A percentile compares a stretch with the other conserved stretches of the same genome.
Evolutionary conservation across 2,329 filamentous ascomycete species (phyloP).

Genomic region (Phoma sp.): DNA sequence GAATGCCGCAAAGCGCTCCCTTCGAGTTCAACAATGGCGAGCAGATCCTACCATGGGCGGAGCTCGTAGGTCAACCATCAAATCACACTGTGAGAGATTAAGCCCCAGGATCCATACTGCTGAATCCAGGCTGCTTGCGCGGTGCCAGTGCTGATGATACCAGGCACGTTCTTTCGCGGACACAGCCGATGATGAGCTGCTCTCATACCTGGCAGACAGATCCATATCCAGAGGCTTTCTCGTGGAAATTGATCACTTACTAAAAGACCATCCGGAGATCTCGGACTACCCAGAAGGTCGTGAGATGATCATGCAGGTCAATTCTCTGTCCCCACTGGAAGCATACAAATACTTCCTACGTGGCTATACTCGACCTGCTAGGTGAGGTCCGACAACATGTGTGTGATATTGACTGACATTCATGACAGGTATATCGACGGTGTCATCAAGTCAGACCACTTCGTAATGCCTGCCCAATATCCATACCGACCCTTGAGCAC

Average conservation of each 20-base stretch:
- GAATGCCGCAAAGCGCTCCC: not conserved
- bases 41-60: slow-evolving; percentile 21
- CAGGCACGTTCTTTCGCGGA: slow-evolving; percentile 22
- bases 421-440: slow-evolving; percentile 24
- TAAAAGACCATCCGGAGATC: slow-evolving; percentile 29
- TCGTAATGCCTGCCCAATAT: slow-evolving; percentile 20
- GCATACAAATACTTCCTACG: slow-evolving; percentile 35
- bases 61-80: not conserved
- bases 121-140: too few relatives aligned
- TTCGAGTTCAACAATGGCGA: slow-evolving; percentile 27
- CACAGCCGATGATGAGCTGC: slow-evolving; percentile 23
- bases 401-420: not conserved
- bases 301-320: slow-evolving; percentile 19
- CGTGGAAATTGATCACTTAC: slow-evolving; percentile 33
- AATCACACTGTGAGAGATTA: not conserved
- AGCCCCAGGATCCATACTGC: not conserved
- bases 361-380: slow-evolving; percentile 36
- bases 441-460: slow-evolving; percentile 19
- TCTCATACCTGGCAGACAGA: slow-evolving; percentile 23
- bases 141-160: not conserved
- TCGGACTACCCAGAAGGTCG: slow-evolving; percentile 16
- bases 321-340: slow-evolving; percentile 22
- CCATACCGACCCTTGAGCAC: slow-evolving; percentile 14
- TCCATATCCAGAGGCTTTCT: slow-evolving; percentile 30
- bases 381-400: slow-evolving; percentile 14